phyloP scores from a whole-genome alignment of 2,329 filamentous ascomycete species.

The Alternaria consortialis region DNA sequence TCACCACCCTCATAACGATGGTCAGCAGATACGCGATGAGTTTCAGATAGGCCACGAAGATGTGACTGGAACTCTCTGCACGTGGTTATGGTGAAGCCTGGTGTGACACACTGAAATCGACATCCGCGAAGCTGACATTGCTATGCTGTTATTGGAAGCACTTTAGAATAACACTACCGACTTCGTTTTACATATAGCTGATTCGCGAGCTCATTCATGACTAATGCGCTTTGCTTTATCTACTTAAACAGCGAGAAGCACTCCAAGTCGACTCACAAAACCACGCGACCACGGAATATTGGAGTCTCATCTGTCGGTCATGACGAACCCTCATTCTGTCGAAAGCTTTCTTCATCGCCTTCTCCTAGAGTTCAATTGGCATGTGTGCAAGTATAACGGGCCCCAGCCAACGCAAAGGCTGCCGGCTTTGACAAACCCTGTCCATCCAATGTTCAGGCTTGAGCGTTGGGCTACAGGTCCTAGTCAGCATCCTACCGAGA shows the following conservation, averaged over 20 bases:
- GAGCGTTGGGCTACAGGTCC: slow-evolving; percentile 29
- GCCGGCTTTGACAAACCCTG: slow-evolving; percentile 17
- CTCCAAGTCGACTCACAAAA: not conserved
- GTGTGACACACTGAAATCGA: not conserved
- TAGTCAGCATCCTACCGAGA: slow-evolving; percentile 14
- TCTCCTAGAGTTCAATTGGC: not conserved
- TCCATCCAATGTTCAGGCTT: slow-evolving; percentile 25
- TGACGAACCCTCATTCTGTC: not conserved
- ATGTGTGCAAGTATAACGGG: not conserved
- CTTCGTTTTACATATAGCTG: not conserved
- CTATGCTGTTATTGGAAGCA: not conserved
- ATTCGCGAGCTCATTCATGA: not conserved
- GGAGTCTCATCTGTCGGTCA: not conserved
- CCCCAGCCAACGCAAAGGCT: not conserved
- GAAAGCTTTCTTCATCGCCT: not conserved
- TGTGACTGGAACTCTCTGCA: not conserved
- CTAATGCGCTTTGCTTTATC: not conserved
- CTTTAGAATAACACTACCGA: not conserved
- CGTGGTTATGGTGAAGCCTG: not conserved
- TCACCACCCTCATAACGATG: not conserved
- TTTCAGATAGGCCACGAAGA: not conserved
- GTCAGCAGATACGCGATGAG: not conserved
- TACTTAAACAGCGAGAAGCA: not conserved
- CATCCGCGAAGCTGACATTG: not conserved
- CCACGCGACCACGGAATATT: not conserved